These are phyloP conservation scores for Daedaleopsis nitida DNA, from an alignment of 768 basidiomycete species.

Conservation along the genomic window DNA sequence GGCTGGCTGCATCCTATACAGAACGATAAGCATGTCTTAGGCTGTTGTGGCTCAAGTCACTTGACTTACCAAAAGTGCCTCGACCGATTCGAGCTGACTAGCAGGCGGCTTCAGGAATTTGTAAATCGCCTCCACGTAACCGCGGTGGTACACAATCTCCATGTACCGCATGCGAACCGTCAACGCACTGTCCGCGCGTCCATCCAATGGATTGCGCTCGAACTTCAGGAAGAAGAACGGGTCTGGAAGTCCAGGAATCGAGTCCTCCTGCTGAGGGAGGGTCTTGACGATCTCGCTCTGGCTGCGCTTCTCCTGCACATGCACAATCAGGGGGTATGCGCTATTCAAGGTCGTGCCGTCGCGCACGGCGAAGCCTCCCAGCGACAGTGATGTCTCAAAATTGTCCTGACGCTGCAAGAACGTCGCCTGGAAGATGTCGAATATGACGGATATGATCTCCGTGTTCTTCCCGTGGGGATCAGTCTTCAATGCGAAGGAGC, in stretches of 20 bases:
- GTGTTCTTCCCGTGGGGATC: conserved; percentile 63
- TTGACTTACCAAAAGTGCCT: conserved; percentile 76
- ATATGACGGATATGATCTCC: conserved; percentile 86
- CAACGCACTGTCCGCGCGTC: conserved; percentile 87
- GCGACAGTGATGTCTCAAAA: conserved; percentile 80
- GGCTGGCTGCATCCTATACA: conserved; percentile 80
- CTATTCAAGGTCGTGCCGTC: conserved; percentile 87
- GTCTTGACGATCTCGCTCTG: conserved; percentile 23
- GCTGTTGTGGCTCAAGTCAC: background rate
- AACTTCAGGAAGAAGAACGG: conserved; percentile 91
- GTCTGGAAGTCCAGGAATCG: conserved; percentile 33
- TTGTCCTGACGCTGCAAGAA: conserved; percentile 85
- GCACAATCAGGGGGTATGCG: conserved; percentile 88
- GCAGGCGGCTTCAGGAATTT: conserved; percentile 92
- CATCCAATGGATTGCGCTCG: conserved; percentile 90
- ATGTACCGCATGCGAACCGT: conserved; percentile 90
- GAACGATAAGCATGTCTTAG: background rate
- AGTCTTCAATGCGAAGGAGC: conserved; percentile 80
- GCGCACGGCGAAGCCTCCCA: conserved; percentile 85
- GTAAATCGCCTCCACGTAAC: conserved; percentile 90
- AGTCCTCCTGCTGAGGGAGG: conserved; percentile 19
- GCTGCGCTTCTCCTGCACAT: conserved; percentile 57
- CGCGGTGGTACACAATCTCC: conserved; percentile 95
- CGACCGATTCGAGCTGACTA: conserved; percentile 93
- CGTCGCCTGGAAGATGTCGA: conserved; percentile 83